Evolutionary conservation across 208 protist species (phyloP).

Genomic region (Leishmania tarentolae): DNA sequence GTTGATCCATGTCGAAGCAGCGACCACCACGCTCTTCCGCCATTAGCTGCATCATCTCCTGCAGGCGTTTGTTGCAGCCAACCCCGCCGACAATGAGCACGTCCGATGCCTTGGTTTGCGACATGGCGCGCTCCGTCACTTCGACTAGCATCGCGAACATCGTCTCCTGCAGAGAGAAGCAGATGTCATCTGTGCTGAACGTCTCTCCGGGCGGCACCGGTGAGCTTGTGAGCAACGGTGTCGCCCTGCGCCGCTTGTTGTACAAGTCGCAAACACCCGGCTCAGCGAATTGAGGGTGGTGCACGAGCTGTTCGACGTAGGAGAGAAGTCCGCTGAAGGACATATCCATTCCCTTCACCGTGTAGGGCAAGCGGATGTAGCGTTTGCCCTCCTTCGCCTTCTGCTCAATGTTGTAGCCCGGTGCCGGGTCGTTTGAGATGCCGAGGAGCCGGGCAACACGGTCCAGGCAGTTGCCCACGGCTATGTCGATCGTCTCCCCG

Average conservation of each 20-base stretch:
- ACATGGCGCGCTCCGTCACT: slow-evolving; percentile 99
- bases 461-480: slow-evolving; percentile 99
- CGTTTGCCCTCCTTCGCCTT: slow-evolving; percentile 81
- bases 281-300: slow-evolving; percentile 70
- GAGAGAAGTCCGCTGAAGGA: slow-evolving; percentile 96
- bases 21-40: slow-evolving; percentile 85
- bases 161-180: slow-evolving; percentile 98
- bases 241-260: slow-evolving; percentile 31
- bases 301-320: slow-evolving; percentile 79
- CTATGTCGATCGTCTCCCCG: slow-evolving; percentile 99
- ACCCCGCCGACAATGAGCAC: slow-evolving; percentile 99
- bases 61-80: slow-evolving; percentile 97
- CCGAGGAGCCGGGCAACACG: slow-evolving; percentile 95
- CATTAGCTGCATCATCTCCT: slow-evolving; percentile 97
- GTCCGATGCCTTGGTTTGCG: slow-evolving; percentile 94
- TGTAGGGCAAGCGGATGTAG: slow-evolving; percentile 97
- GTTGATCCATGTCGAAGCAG: slow-evolving; percentile 95
- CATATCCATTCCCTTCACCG: slow-evolving; percentile 98
- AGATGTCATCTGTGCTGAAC: slow-evolving; percentile 96
- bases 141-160: slow-evolving; percentile 99
- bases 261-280: slow-evolving; percentile 31
- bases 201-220: slow-evolving; percentile 55
- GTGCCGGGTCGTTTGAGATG: slow-evolving; percentile 98
- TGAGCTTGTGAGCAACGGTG: slow-evolving; percentile 24
- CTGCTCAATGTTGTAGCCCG: slow-evolving; percentile 99